Conservation (phyloP, 768 basidiomycete genomes). For the Russula griseocarnosa region DNA sequence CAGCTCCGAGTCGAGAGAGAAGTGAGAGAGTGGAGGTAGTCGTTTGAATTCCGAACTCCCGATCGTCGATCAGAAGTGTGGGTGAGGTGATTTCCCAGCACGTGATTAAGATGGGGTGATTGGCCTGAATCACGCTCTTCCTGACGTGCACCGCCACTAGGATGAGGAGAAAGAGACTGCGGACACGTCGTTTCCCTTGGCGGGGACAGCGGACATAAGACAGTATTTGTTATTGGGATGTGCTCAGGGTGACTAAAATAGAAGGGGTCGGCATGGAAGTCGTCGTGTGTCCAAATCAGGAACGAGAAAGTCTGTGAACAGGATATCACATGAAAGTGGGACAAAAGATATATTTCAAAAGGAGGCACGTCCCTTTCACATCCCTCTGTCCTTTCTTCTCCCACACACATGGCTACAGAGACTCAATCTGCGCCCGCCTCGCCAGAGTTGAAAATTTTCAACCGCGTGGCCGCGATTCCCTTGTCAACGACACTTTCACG, state of each 20-base stretch:
- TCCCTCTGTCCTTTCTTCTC: not conserved
- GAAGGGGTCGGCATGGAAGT: conserved; percentile 6
- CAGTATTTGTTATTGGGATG: not conserved
- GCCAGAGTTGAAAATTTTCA: conserved; percentile 59
- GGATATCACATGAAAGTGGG: conserved; percentile 20
- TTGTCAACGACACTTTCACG: conserved; percentile 60
- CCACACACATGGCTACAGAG: conserved; percentile 37
- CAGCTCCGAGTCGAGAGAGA: too few species aligned
- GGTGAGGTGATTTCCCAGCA: conserved; percentile 7
- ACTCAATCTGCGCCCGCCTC: conserved; percentile 33
- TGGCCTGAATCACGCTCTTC: conserved; percentile 7
- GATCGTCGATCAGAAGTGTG: not conserved
- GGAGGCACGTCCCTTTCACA: not conserved
- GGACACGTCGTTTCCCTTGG: not conserved
- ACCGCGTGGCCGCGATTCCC: conserved; percentile 70
- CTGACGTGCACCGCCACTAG: not conserved
- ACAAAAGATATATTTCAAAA: conserved; percentile 5
- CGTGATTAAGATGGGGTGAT: conserved; percentile 1
- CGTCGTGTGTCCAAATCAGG: not conserved
- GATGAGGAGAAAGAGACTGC: not conserved
- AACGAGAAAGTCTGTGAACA: not conserved
- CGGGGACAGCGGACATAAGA: not conserved
- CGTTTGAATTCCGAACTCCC: conserved; percentile 13
- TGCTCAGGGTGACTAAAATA: not conserved
- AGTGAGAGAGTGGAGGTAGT: not conserved